Evolutionary conservation across 306 rosid species (phyloP).

Genomic region (Biancaea sappan): DNA sequence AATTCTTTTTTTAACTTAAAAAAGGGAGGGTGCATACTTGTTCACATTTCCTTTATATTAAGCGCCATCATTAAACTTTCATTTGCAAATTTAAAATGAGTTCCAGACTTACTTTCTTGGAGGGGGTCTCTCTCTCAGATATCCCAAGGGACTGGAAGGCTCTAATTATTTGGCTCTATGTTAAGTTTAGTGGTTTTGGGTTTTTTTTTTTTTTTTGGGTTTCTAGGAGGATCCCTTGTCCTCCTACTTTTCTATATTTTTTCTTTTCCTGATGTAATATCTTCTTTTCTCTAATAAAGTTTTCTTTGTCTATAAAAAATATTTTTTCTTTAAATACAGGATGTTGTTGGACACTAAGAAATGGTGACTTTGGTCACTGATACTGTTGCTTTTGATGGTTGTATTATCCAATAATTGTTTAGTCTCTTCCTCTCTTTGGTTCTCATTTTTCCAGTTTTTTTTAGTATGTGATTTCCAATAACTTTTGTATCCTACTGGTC

Average conservation of each 20-base stretch:
- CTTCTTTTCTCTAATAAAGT: no score
- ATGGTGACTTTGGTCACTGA: conserved; percentile 18
- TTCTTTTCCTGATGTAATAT: no score
- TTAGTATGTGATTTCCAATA: conserved; percentile 35
- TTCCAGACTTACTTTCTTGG: neutral
- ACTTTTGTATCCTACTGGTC: conserved; percentile 33
- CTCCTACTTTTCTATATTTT: no score
- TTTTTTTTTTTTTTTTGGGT: no score
- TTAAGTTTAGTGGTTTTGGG: no score
- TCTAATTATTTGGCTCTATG: no score
- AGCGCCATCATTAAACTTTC: conserved; percentile 2
- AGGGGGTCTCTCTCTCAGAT: no score
- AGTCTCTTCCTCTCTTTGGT: neutral
- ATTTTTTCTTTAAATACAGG: conserved; percentile 18
- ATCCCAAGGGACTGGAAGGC: no score
- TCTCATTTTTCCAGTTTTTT: neutral
- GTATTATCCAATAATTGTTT: neutral
- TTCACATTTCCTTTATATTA: conserved; percentile 15
- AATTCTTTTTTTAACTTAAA: no score
- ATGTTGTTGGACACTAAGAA: conserved; percentile 20
- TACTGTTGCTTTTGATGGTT: conserved; percentile 10
- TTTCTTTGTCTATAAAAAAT: no score
- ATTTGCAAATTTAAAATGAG: conserved; percentile 22
- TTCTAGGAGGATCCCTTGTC: no score
- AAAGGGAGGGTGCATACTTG: conserved; percentile 1